Conservation (phyloP, 2,329 filamentous ascomycete species). For the Rugonectria rugulosa region DNA sequence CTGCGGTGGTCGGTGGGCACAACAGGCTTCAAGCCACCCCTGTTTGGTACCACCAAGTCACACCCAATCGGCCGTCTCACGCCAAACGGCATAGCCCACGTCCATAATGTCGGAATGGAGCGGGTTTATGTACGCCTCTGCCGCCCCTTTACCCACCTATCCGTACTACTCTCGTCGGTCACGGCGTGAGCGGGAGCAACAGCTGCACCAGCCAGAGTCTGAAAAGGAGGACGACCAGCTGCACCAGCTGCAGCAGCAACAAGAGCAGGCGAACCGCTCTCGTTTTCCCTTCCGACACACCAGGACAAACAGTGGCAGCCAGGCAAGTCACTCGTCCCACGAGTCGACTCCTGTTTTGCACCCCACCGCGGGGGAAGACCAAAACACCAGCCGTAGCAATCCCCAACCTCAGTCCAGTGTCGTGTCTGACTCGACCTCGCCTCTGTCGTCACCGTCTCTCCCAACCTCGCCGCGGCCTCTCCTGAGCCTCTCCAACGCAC, state of each 20-base stretch:
- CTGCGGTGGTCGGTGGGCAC: constrained; percentile 14
- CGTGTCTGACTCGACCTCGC: constrained; percentile 35
- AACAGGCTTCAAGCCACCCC: constrained; percentile 30
- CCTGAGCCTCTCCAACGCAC: constrained; percentile 17
- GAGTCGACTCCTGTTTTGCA: constrained; percentile 33
- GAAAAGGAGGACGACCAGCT: constrained; percentile 23
- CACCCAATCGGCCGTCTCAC: constrained; percentile 26
- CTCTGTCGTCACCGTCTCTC: constrained; percentile 20
- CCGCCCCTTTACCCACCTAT: constrained; percentile 42
- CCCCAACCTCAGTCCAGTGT: constrained; percentile 25
- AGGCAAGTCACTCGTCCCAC: constrained; percentile 39
- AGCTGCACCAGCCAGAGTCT: background rate
- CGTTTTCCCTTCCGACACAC: constrained; percentile 33
- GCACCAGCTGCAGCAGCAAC: background rate
- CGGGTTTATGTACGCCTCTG: constrained; percentile 40
- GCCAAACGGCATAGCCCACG: constrained; percentile 38
- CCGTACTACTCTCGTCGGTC: constrained; percentile 25
- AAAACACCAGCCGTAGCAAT: constrained; percentile 26
- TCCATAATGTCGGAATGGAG: constrained; percentile 43
- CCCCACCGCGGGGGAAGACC: constrained; percentile 39
- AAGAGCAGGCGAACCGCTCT: constrained; percentile 12
- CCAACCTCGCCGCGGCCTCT: constrained; percentile 28
- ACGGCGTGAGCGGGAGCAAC: constrained; percentile 30
- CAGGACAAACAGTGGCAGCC: constrained; percentile 38
- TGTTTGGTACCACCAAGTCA: constrained; percentile 24